Evolutionary conservation across 768 basidiomycete species (phyloP).

Genomic region (Tulasnella sp.): DNA sequence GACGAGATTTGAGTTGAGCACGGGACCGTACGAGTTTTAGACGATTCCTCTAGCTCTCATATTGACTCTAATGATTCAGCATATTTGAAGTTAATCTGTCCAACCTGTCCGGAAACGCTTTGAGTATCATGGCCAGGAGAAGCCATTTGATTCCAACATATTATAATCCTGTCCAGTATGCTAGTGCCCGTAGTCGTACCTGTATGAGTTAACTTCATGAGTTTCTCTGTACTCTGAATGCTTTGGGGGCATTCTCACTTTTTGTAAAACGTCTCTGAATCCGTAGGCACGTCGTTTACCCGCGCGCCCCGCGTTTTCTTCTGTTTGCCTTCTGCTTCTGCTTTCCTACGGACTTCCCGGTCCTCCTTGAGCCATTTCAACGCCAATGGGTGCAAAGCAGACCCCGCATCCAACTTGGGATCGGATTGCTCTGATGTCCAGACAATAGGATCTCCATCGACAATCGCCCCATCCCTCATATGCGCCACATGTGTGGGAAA

Average conservation of each 20-base stretch:
- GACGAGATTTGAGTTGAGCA: too few species aligned
- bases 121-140: too few species aligned
- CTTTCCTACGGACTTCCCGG: slow-evolving; percentile 47
- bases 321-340: slow-evolving; percentile 44
- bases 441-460: slow-evolving; percentile 40
- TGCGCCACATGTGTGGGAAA: slow-evolving; percentile 93
- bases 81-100: background rate
- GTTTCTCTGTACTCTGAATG: too few species aligned
- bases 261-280: slow-evolving; percentile 77
- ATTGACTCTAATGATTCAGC: background rate
- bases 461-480: slow-evolving; percentile 73
- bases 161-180: too few species aligned
- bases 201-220: slow-evolving; percentile 22
- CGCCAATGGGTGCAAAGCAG: slow-evolving; percentile 57
- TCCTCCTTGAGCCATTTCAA: slow-evolving; percentile 85
- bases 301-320: slow-evolving; percentile 47
- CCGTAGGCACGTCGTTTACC: slow-evolving; percentile 48
- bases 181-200: slow-evolving; percentile 40
- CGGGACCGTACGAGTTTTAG: too few species aligned
- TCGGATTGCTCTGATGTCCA: slow-evolving; percentile 37
- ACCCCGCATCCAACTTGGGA: slow-evolving; percentile 19
- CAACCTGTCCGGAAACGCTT: too few species aligned
- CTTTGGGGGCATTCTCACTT: slow-evolving; percentile 45
- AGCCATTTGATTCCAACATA: too few species aligned
- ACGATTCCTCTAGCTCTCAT: background rate